These are phyloP conservation scores for Chenopodium suecicum DNA, from an alignment of 148 eudicot species.

Conservation along the genomic window DNA sequence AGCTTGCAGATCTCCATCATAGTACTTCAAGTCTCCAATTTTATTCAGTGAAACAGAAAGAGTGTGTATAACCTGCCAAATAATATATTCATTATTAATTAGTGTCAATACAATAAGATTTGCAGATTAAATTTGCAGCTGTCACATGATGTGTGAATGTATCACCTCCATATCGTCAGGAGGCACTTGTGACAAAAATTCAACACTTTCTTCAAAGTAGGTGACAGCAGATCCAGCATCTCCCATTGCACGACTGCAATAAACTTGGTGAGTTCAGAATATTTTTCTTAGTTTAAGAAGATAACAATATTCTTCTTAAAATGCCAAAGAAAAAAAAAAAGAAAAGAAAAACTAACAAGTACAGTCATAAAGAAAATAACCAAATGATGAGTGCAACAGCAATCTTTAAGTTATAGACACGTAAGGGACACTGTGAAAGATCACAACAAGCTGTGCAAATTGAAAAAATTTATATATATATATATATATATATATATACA, in stretches of 20 bases:
- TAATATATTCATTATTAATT: constrained; percentile 3
- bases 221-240: constrained; percentile 74
- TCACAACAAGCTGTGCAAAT: no score
- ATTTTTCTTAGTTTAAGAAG: background rate
- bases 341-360: background rate
- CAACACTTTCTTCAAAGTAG: constrained; percentile 87
- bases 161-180: constrained; percentile 75
- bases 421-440: no score
- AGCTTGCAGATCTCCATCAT: constrained; percentile 81
- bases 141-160: constrained; percentile 16
- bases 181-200: constrained; percentile 63
- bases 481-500: no score
- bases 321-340: no score
- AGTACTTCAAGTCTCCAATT: constrained; percentile 92
- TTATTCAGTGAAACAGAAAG: constrained; percentile 93
- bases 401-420: background rate
- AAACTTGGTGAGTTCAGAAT: constrained; percentile 16
- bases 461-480: no score
- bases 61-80: constrained; percentile 82
- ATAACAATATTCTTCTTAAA: background rate
- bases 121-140: background rate
- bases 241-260: constrained; percentile 83
- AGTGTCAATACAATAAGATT: constrained; percentile 6
- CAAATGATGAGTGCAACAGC: background rate
- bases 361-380: background rate